Conservation (phyloP, 805 yeast species). For the Tetrapisispora taiwanensis region DNA sequence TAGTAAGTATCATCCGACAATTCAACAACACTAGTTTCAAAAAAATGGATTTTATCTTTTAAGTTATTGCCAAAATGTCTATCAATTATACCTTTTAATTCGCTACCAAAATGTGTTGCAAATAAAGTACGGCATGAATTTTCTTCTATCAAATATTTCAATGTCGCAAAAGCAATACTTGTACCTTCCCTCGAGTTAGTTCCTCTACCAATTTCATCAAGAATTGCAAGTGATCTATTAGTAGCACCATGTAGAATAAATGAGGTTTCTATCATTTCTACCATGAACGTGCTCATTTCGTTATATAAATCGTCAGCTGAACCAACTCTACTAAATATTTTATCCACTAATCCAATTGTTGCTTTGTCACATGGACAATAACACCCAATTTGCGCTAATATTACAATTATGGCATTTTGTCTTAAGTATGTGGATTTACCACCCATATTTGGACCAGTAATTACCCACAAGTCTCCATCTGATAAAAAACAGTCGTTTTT, state of each 20-base stretch:
- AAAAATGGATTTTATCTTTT: conserved; percentile 12
- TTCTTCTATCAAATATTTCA: conserved; percentile 41
- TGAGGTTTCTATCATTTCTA: conserved; percentile 81
- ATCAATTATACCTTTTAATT: conserved; percentile 35
- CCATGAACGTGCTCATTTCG: conserved; percentile 86
- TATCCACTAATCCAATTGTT: conserved; percentile 61
- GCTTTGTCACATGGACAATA: conserved; percentile 61
- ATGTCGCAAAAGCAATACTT: conserved; percentile 72
- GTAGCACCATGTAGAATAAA: conserved; percentile 59
- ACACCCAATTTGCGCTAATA: conserved; percentile 66
- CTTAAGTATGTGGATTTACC: conserved; percentile 71
- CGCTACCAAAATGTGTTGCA: conserved; percentile 77
- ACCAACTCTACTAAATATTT: conserved; percentile 69
- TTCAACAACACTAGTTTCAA: conserved; percentile 21
- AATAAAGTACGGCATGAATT: conserved; percentile 68
- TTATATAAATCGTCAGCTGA: conserved; percentile 74
- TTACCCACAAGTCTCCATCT: conserved; percentile 38
- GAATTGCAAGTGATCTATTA: conserved; percentile 54
- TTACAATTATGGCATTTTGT: conserved; percentile 59
- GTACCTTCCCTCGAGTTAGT: conserved; percentile 79
- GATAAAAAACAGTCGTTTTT: conserved; percentile 25
- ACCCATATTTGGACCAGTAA: conserved; percentile 91
- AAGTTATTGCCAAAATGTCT: conserved; percentile 19
- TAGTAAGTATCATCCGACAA: conserved; percentile 16
- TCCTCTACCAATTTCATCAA: conserved; percentile 88